Base-by-base conservation (phyloP, 805 yeast genomes). In the Barnettozyma wickerhamii region DNA sequence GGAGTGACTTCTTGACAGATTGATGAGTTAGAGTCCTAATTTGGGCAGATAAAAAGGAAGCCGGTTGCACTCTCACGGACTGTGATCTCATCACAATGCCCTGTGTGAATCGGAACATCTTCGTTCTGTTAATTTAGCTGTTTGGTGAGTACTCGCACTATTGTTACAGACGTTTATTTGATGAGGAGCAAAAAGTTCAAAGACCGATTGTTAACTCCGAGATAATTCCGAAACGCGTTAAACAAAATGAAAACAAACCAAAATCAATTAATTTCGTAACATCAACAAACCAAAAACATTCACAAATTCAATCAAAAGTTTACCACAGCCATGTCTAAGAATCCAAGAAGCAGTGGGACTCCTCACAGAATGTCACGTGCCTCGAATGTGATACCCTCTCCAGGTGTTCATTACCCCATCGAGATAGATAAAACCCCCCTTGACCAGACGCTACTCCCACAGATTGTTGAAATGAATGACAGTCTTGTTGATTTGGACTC, bases 401-500 rank as follows among this genome's bases (percentile, higher is more conserved):
- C 76, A 5, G 64, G 66, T 24, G 53, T 62, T 0, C 77, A 72
- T 46, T 69, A 71, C 40, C 72, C 75, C 5, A 57, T 68, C 3
- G 70, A 67, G 30, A 47, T 59, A 6, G 63, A 65, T 17, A 53
- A 58, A 19, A 55, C 69, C 15, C 77, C 77, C 1, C 51, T 72
- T 14, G 77, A 72, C 34, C 44, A 38, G 2, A 54, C 68, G 12
- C 51, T 66, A 6, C 51, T 59, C 10, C 74, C 72, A 5, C 64
- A 66, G 36, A 65, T 77, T 27, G 65, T 65, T 34, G 68, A 68
- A 33, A 51, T 76, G 14, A 60, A 69, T 18, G 82, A 78, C 47
- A 67, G 74, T 1, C 53, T 77, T 46, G 69, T 64, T 15, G 81
- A 77, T 17, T 63, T 87, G 37, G 83, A 79, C 43, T 62, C 68